Percentiles rank a stretch among this genome's conserved stretches.
phyloP scores from a whole-genome alignment of 495 filamentous ascomycete species.

The Penicillium cataractarum region DNA sequence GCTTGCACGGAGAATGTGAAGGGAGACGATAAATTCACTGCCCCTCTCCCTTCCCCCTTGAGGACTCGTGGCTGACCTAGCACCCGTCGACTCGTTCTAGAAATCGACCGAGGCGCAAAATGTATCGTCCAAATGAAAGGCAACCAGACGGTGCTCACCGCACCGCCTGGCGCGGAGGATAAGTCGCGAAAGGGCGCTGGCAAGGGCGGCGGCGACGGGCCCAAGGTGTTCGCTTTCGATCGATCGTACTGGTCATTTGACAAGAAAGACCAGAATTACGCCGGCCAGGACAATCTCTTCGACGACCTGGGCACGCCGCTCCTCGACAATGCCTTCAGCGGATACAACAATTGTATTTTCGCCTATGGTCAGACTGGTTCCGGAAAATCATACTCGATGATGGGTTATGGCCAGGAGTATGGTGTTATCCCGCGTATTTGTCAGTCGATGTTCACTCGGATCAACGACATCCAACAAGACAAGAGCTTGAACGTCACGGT shows the following conservation, averaged over 20 bases:
- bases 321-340: slow-evolving; percentile 96
- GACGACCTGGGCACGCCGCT: slow-evolving; percentile 86
- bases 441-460: slow-evolving; percentile 93
- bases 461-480: slow-evolving; percentile 73
- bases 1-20: slow-evolving; percentile 2
- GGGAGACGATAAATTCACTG: neutral
- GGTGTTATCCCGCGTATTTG: slow-evolving; percentile 99
- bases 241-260: slow-evolving; percentile 98
- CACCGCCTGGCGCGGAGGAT: slow-evolving; percentile 68
- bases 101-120: slow-evolving; percentile 90
- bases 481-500: slow-evolving; percentile 84
- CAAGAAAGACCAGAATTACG: slow-evolving; percentile 77
- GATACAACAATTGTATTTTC: slow-evolving; percentile 99
- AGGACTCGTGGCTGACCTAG: neutral
- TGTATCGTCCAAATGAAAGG: slow-evolving; percentile 98
- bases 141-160: slow-evolving; percentile 82
- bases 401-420: slow-evolving; percentile 96
- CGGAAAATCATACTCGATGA: slow-evolving; percentile 99
- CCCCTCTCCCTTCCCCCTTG: neutral
- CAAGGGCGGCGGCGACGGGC: slow-evolving; percentile 69
- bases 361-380: slow-evolving; percentile 99
- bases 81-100: slow-evolving; percentile 41
- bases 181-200: slow-evolving; percentile 57
- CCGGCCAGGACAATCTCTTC: slow-evolving; percentile 88
- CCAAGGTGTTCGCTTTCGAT: slow-evolving; percentile 94